Percentiles rank a stretch among this genome's conserved stretches.
phyloP scores from a whole-genome alignment of 352 stramenopile genomes.

The Pythium diclinum region DNA sequence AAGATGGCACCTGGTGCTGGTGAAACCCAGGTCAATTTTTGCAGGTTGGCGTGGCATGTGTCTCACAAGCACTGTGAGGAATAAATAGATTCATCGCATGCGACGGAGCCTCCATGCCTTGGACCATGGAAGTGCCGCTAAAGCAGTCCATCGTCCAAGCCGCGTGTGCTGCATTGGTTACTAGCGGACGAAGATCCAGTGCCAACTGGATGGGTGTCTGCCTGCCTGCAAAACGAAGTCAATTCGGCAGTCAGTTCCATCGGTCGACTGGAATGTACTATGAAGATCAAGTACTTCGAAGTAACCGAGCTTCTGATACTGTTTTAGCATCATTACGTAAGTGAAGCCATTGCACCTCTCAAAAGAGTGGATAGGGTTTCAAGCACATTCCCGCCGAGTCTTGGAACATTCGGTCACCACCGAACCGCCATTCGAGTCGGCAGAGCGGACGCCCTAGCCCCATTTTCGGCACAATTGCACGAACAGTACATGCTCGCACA shows the following conservation, averaged over 20 bases:
- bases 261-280: background rate
- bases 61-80: background rate
- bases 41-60: background rate
- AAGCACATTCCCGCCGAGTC: background rate
- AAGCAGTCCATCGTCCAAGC: too few relatives aligned
- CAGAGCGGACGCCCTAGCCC: conserved; percentile 9
- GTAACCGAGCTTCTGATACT: background rate
- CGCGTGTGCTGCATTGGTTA: too few relatives aligned
- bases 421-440: conserved; percentile 1
- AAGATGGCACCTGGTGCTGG: background rate
- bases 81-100: background rate
- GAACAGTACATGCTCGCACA: conserved; percentile 3
- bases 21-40: conserved; percentile 3
- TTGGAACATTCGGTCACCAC: conserved; percentile 6
- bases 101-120: too few relatives aligned
- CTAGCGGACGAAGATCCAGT: background rate
- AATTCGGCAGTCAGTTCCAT: background rate
- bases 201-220: background rate
- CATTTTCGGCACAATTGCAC: conserved; percentile 10
- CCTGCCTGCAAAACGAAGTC: background rate
- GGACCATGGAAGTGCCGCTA: background rate
- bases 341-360: conserved; percentile 1
- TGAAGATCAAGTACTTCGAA: too few relatives aligned
- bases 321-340: background rate
- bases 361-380: conserved; percentile 7